Base-by-base conservation (phyloP, 2,329 filamentous ascomycete genomes). In the Cryphonectria parasitica region DNA sequence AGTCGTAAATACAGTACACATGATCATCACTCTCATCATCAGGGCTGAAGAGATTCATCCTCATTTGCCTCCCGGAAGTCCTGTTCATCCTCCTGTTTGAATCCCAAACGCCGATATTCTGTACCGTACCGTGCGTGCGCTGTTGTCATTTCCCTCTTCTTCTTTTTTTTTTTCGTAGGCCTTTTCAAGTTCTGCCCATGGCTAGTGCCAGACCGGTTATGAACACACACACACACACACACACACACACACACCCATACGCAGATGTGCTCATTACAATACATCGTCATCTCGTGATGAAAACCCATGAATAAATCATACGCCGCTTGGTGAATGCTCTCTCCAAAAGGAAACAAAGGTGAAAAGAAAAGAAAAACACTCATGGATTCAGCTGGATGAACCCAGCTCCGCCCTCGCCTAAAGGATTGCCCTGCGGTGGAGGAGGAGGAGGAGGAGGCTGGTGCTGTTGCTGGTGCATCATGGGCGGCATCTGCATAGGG, bases 361-460 rank as follows among this genome's bases (percentile, higher is more conserved):
- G n/a, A n/a, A n/a, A n/a, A n/a, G n/a, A n/a, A n/a, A n/a, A n/a
- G n/a, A n/a, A n/a, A n/a, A n/a, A n/a, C n/a, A n/a, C n/a, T n/a
- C n/a, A n/a, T n/a, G n/a, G n/a, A n/a, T n/a, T n/a, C n/a, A 67
- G 36, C 66, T 67, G n/a, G 56, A 67, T 49, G 25, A 67, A 67
- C 3, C 66, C 66, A 3, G 43, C 31, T 8, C 64, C 64, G 28
- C 28, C 66, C 13, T 43, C 34, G 25, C 54, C 66, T 2, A 67
- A 15, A 36, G 52, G 36, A 43, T 39, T 19, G 10, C 39, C n/a
- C n/a, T 34, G 52, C 17, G 25, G 39, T 41, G 58, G 41, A 13
- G 66, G 66, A 34, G 54, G 41, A 1, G 63, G 54, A 10, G 36
- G 36, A 6, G 5, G 36, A 10, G n/a, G n/a, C n/a, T 36, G 36